phyloP scores from a whole-genome alignment of 495 filamentous ascomycete species.

The Tuber aestivum region DNA sequence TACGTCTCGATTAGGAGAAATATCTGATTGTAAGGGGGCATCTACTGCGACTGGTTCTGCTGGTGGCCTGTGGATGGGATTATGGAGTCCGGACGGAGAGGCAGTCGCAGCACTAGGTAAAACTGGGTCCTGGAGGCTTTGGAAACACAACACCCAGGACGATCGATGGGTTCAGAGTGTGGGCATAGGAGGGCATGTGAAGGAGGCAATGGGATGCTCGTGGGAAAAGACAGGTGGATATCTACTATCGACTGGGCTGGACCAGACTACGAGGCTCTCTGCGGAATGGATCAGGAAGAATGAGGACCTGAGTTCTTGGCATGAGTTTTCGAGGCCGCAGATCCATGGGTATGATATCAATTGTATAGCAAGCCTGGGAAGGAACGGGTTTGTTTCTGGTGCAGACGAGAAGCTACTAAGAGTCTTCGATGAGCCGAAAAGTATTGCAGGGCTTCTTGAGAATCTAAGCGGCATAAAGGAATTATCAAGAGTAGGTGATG shows the following conservation, averaged over 20 bases:
- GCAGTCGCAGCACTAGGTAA: slow-evolving; percentile 74
- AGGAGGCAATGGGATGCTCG: slow-evolving; percentile 67
- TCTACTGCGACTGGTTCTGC: slow-evolving; percentile 93
- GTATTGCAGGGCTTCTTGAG: slow-evolving; percentile 66
- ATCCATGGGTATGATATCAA: slow-evolving; percentile 99
- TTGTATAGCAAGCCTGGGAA: slow-evolving; percentile 70
- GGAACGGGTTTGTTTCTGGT: slow-evolving; percentile 78
- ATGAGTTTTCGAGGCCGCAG: slow-evolving; percentile 91
- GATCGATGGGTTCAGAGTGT: slow-evolving; percentile 68
- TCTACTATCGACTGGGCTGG: slow-evolving; percentile 77
- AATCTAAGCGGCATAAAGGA: slow-evolving; percentile 58
- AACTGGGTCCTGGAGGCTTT: slow-evolving; percentile 88
- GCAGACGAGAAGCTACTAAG: slow-evolving; percentile 95
- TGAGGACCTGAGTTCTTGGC: slow-evolving; percentile 59
- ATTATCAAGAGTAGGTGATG: slow-evolving; percentile 28
- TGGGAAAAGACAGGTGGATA: slow-evolving; percentile 83
- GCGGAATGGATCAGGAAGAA: slow-evolving; percentile 64
- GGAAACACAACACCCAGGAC: slow-evolving; percentile 54
- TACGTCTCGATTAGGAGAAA: slow-evolving; percentile 76
- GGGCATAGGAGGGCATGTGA: slow-evolving; percentile 78
- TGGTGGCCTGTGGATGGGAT: slow-evolving; percentile 90
- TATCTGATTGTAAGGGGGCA: slow-evolving; percentile 86
- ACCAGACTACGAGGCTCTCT: slow-evolving; percentile 91
- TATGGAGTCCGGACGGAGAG: slow-evolving; percentile 78
- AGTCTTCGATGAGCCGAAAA: slow-evolving; percentile 86